Evolutionary conservation across 2,329 filamentous ascomycete species (phyloP).

Genomic region (Penicillium olsonii): DNA sequence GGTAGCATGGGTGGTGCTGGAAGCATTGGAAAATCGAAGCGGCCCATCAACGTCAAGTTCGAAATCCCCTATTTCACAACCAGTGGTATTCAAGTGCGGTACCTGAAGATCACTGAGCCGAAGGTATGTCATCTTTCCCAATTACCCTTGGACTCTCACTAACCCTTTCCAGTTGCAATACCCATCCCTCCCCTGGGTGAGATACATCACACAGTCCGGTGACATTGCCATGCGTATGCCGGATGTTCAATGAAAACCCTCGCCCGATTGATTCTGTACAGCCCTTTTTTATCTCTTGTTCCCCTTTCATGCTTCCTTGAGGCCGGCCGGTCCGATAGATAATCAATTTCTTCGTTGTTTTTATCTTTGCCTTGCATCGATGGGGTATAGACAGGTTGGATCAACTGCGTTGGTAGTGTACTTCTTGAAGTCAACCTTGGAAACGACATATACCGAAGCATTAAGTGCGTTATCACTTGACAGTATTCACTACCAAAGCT

Average conservation of each 20-base stretch:
- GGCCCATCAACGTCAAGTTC: conserved; percentile 98
- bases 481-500: too few species aligned
- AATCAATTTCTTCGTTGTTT: conserved; percentile 21
- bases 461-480: too few species aligned
- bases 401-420: background rate
- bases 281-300: conserved; percentile 16
- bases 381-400: conserved; percentile 4
- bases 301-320: conserved; percentile 19
- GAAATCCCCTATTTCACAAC: conserved; percentile 99
- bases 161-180: conserved; percentile 86
- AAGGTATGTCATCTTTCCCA: conserved; percentile 71
- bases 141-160: conserved; percentile 5
- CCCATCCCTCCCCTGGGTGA: conserved; percentile 92
- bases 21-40: conserved; percentile 80
- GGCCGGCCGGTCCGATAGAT: conserved; percentile 33
- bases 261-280: conserved; percentile 23
- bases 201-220: conserved; percentile 97
- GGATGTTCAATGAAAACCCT: conserved; percentile 69
- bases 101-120: conserved; percentile 98
- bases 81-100: conserved; percentile 95
- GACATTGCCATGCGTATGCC: conserved; percentile 94
- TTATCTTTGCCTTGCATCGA: conserved; percentile 5
- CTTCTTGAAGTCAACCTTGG: too few species aligned
- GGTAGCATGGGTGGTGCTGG: conserved; percentile 92
- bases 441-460: too few species aligned